Conservation (phyloP, 2,329 filamentous ascomycete genomes). For the Aspergillus candidus region DNA sequence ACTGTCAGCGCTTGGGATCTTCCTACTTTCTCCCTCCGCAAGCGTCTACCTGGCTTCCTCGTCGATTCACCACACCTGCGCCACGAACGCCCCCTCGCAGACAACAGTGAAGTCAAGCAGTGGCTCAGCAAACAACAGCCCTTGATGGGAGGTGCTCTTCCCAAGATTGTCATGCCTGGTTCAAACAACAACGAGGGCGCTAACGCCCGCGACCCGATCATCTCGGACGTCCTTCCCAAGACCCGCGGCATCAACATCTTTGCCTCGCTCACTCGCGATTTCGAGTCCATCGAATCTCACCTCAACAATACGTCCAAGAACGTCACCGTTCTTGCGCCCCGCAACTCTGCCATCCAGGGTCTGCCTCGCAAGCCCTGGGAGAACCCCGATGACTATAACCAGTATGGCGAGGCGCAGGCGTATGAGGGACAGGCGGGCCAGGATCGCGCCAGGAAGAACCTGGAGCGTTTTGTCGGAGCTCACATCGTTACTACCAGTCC, state of each 20-base stretch:
- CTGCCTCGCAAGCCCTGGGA: slow-evolving; percentile 72
- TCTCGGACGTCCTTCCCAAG: slow-evolving; percentile 78
- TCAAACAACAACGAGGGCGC: slow-evolving; percentile 12
- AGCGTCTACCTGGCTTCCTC: slow-evolving; percentile 16
- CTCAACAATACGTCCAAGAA: slow-evolving; percentile 62
- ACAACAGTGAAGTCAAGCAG: slow-evolving; percentile 12
- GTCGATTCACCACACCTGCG: slow-evolving; percentile 12
- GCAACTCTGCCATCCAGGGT: slow-evolving; percentile 71
- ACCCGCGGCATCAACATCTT: slow-evolving; percentile 78
- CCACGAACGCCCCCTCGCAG: slow-evolving; percentile 10
- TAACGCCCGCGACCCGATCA: slow-evolving; percentile 51
- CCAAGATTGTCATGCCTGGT: slow-evolving; percentile 19
- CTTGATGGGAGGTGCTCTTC: slow-evolving; percentile 18
- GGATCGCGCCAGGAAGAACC: slow-evolving; percentile 68
- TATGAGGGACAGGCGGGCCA: slow-evolving; percentile 72
- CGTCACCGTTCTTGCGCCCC: slow-evolving; percentile 79
- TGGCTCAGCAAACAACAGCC: slow-evolving; percentile 20
- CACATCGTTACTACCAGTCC: slow-evolving; percentile 72
- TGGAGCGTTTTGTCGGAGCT: slow-evolving; percentile 75
- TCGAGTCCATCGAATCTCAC: slow-evolving; percentile 60
- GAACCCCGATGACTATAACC: slow-evolving; percentile 64
- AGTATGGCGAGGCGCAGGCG: slow-evolving; percentile 56
- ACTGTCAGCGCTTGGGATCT: slow-evolving; percentile 9
- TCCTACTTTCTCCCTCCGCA: slow-evolving; percentile 13
- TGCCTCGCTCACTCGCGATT: slow-evolving; percentile 70